These are phyloP conservation scores for Linaria vulgaris DNA, from an alignment of 257 asterid species.

Conservation along the genomic window DNA sequence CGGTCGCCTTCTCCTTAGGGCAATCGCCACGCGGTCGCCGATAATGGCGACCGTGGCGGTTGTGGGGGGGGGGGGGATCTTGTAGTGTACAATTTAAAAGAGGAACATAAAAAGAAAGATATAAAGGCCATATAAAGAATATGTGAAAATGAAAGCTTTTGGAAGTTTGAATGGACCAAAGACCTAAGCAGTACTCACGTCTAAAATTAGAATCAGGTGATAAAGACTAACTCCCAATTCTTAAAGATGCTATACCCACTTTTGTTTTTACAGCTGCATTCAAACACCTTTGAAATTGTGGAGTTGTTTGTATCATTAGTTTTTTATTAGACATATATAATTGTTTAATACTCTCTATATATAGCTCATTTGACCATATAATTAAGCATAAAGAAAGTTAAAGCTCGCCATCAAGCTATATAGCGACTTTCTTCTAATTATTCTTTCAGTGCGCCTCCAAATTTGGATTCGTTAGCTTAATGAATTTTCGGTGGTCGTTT, in stretches of 20 bases:
- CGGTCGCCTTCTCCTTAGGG: too few species aligned
- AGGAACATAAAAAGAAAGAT: not conserved
- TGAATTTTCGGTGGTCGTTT: not conserved
- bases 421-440: not conserved
- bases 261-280: slow-evolving; percentile 16
- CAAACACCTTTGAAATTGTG: slow-evolving; percentile 55
- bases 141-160: slow-evolving; percentile 31
- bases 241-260: slow-evolving; percentile 25
- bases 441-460: slow-evolving; percentile 3
- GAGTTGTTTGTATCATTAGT: slow-evolving; percentile 61
- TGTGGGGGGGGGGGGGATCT: too few species aligned
- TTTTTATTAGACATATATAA: too few species aligned
- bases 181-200: slow-evolving; percentile 54
- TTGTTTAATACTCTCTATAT: too few species aligned
- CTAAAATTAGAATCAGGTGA: slow-evolving; percentile 49
- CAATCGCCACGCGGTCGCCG: too few species aligned
- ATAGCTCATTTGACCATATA: not conserved
- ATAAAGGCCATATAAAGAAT: slow-evolving; percentile 32
- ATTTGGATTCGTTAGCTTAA: slow-evolving; percentile 13
- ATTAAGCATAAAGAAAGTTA: not conserved
- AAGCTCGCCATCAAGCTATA: slow-evolving; percentile 18
- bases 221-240: slow-evolving; percentile 50
- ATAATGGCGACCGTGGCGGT: too few species aligned
- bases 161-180: slow-evolving; percentile 54
- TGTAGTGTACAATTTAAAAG: too few species aligned